These are phyloP conservation scores for Paramecium pentaurelia DNA, from an alignment of 73 alveolate species.

Conservation along the genomic window DNA sequence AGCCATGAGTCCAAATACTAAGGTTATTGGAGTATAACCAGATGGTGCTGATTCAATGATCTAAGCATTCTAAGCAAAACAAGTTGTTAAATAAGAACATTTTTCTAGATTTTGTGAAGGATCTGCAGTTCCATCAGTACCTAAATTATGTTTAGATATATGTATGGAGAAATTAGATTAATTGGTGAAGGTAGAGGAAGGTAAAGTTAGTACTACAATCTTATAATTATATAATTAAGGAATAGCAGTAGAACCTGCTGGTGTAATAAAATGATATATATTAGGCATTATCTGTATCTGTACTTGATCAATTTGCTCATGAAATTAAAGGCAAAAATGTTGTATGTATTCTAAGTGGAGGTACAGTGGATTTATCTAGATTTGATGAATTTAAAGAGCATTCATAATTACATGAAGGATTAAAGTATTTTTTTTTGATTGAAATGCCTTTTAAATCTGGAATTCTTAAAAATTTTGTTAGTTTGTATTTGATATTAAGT, in stretches of 20 bases:
- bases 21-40: conserved; percentile 48
- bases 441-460: conserved; percentile 53
- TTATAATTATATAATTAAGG: conserved; percentile 42
- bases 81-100: neutral
- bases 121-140: conserved; percentile 52
- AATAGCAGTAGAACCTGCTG: conserved; percentile 55
- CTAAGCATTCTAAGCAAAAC: conserved; percentile 19
- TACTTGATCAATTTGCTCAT: conserved; percentile 19
- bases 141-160: conserved; percentile 28
- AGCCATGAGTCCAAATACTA: conserved; percentile 42
- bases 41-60: conserved; percentile 56
- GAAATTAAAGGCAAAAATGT: conserved; percentile 52
- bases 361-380: conserved; percentile 52
- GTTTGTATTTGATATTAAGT: neutral
- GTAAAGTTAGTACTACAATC: conserved; percentile 44
- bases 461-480: conserved; percentile 32
- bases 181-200: neutral
- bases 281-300: conserved; percentile 33
- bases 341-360: conserved; percentile 53
- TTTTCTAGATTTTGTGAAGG: conserved; percentile 60
- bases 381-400: conserved; percentile 60
- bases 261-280: neutral
- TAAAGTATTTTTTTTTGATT: conserved; percentile 51
- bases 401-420: conserved; percentile 41
- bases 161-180: conserved; percentile 46